phyloP scores from a whole-genome alignment of 345 rosid genomes.

The Passiflora organensis region DNA sequence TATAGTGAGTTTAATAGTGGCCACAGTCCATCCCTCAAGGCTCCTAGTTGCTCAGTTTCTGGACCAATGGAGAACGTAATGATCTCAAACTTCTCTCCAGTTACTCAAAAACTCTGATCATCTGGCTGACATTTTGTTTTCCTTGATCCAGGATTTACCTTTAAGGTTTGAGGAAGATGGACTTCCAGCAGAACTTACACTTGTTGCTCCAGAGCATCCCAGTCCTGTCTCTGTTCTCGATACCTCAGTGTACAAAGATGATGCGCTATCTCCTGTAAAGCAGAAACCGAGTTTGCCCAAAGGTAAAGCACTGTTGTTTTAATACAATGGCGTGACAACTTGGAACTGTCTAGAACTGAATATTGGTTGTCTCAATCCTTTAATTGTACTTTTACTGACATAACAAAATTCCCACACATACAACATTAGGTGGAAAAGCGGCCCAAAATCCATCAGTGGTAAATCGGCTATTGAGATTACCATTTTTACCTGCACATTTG shows the following conservation, averaged over 20 bases:
- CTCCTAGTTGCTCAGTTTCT: constrained; percentile 34
- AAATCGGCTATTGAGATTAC: too few relatives aligned
- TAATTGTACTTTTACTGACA: too few relatives aligned
- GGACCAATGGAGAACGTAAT: constrained; percentile 48
- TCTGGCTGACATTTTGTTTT: constrained; percentile 11
- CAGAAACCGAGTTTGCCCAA: constrained; percentile 21
- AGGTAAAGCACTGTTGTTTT: constrained; percentile 36
- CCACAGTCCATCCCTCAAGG: constrained; percentile 39
- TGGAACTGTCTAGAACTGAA: background rate
- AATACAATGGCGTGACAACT: background rate
- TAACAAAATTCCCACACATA: too few relatives aligned
- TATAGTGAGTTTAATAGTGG: constrained; percentile 29
- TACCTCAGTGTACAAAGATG: constrained; percentile 47
- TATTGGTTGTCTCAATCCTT: background rate
- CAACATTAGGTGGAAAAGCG: too few relatives aligned
- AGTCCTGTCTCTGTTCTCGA: constrained; percentile 93
- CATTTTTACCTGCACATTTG: too few relatives aligned
- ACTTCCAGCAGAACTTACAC: constrained; percentile 36
- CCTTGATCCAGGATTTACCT: constrained; percentile 54
- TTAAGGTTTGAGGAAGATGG: constrained; percentile 46
- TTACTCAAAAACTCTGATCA: constrained; percentile 7
- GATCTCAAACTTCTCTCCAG: constrained; percentile 11
- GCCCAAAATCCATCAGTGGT: too few relatives aligned
- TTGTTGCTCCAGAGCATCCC: constrained; percentile 54
- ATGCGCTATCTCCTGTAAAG: constrained; percentile 56